These are phyloP conservation scores for Pholiota molesta DNA, from an alignment of 768 basidiomycete genomes.

Conservation along the genomic window DNA sequence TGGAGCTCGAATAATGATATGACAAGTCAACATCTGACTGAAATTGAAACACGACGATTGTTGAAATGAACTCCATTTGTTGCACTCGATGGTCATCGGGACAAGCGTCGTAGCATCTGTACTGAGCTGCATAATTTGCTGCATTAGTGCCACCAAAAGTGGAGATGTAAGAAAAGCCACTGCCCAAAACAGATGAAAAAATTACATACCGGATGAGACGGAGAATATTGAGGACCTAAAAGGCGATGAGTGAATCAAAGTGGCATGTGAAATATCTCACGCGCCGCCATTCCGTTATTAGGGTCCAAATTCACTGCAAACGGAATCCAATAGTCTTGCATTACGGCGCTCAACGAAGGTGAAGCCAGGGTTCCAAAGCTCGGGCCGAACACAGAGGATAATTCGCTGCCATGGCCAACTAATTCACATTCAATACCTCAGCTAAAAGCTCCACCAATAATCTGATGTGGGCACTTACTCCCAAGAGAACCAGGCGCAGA, in stretches of 20 bases:
- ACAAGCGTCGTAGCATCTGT: too few relatives aligned
- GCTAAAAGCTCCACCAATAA: not conserved
- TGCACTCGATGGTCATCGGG: too few relatives aligned
- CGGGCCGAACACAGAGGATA: conserved; percentile 33
- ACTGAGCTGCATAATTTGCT: too few relatives aligned
- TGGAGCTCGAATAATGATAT: too few relatives aligned
- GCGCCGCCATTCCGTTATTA: conserved; percentile 33
- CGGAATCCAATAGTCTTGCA: conserved; percentile 44
- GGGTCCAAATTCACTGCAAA: conserved; percentile 37
- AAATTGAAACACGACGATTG: too few relatives aligned
- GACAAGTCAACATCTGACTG: too few relatives aligned
- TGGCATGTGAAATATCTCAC: not conserved
- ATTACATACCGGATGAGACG: conserved; percentile 5
- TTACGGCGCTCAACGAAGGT: conserved; percentile 24
- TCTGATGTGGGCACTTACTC: conserved; percentile 17
- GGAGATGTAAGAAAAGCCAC: too few relatives aligned
- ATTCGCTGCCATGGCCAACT: conserved; percentile 25
- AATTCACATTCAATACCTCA: conserved; percentile 3
- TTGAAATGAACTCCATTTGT: too few relatives aligned
- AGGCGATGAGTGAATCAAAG: not conserved
- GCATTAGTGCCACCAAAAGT: too few relatives aligned
- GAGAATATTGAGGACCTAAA: conserved; percentile 13
- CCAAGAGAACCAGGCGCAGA: conserved; percentile 24
- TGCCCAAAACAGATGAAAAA: too few relatives aligned
- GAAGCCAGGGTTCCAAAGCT: conserved; percentile 21